These are phyloP conservation scores for Leccinum ambiguum DNA, from an alignment of 1,284 basidiomycete genomes.

Conservation along the genomic window DNA sequence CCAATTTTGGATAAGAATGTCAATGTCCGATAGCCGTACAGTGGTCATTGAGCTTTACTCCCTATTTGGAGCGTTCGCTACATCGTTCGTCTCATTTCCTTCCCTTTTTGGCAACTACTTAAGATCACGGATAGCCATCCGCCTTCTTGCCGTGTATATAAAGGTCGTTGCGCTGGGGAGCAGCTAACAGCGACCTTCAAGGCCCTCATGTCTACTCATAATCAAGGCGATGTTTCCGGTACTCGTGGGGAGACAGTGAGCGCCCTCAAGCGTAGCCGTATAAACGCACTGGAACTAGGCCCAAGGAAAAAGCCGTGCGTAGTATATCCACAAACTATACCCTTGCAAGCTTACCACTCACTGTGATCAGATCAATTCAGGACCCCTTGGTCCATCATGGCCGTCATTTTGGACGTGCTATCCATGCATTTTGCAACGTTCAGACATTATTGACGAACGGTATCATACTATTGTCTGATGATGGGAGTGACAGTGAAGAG, in stretches of 20 bases:
- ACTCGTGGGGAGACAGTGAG: background rate
- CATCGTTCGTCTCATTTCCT: background rate
- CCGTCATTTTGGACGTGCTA: background rate
- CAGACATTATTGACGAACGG: background rate
- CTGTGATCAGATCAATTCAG: background rate
- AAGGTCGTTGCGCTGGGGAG: background rate
- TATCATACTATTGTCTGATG: background rate
- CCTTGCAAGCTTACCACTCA: background rate
- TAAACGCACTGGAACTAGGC: background rate
- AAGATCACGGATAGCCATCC: background rate
- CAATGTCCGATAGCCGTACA: background rate
- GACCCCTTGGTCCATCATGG: background rate
- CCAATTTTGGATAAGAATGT: background rate
- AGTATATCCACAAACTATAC: background rate
- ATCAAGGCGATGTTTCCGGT: background rate
- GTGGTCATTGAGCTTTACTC: background rate
- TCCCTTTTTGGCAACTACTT: background rate
- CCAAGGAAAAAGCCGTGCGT: constrained; percentile 1
- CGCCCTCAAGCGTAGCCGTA: background rate
- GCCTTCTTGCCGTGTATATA: background rate
- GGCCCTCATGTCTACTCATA: background rate
- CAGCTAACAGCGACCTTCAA: no score
- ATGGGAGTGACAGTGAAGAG: background rate
- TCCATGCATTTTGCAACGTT: background rate
- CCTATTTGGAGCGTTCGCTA: background rate